Base-by-base conservation (phyloP, 129 eudicot genomes). In the Pulicaria dysenterica region DNA sequence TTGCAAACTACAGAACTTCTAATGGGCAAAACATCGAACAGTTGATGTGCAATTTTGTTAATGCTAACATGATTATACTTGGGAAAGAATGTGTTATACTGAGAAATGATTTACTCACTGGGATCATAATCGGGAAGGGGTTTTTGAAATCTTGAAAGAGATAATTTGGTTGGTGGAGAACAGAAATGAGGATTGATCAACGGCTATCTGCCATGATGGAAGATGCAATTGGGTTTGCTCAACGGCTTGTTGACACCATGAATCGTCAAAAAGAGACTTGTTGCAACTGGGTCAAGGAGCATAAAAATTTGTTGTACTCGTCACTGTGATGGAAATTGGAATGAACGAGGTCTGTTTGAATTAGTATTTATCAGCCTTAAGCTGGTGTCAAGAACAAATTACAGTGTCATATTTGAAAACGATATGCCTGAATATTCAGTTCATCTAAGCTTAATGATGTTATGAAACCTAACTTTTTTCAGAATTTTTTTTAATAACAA, bases 191-290 rank as follows among this genome's bases (percentile, higher is more conserved):
- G 60, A 45, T 58, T 45, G 61, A 45, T 67, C 61, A 76, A 67
- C 53, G 69, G 31, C 74, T 76, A n/a, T n/a, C n/a, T n/a, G n/a
- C n/a, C n/a, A n/a, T n/a, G n/a, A n/a, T n/a, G n/a, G n/a, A n/a
- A n/a, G n/a, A n/a, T n/a, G n/a, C n/a, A n/a, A n/a, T n/a, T n/a
- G n/a, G 74, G 60, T 57, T 58, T 45, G 61, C 36, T 67, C 61
- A 76, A 67, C 53, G 69, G 31, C 74, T 76, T 36, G 37, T 57
- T 76, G 61, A 57, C 80, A 67, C 39, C 45, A 76, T 76, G 74
- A 75, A 55, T 56, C 59, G 67, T 37, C 74, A 67, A 75, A 43
- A 38, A 45, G 46, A 43, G 7, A 68, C 4, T 31, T 46, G 47
- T 43, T 46, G 57, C 37, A 45, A 58, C 67, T 58, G 67, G 62